phyloP scores from a whole-genome alignment of 345 rosid species.

The Camelina neglecta region DNA sequence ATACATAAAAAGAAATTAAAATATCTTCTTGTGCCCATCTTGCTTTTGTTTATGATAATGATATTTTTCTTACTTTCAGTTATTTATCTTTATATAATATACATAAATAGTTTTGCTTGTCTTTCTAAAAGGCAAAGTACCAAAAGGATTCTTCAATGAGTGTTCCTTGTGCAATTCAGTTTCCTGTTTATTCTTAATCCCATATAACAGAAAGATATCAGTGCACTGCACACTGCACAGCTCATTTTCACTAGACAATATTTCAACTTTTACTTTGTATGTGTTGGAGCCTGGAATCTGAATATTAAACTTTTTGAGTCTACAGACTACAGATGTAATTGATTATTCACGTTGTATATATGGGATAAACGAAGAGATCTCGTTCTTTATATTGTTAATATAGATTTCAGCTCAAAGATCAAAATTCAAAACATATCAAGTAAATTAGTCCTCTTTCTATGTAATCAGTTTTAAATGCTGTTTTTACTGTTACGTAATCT shows the following conservation, averaged over 20 bases:
- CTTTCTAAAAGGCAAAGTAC: slow-evolving; percentile 34
- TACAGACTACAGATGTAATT: no score
- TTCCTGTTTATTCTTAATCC: slow-evolving; percentile 19
- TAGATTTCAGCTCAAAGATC: neutral
- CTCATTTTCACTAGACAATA: neutral
- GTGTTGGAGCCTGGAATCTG: no score
- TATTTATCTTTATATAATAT: neutral
- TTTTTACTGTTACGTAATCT: neutral
- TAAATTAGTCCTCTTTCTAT: neutral
- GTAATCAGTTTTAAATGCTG: neutral
- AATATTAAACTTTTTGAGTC: no score
- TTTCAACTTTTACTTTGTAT: neutral
- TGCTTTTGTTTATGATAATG: slow-evolving; percentile 18
- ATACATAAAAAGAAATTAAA: neutral
- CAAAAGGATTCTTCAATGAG: slow-evolving; percentile 36
- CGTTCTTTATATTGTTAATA: neutral
- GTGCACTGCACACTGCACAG: neutral
- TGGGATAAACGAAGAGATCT: neutral
- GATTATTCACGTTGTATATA: neutral
- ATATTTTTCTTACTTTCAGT: slow-evolving; percentile 14
- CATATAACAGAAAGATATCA: neutral
- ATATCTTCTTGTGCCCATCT: slow-evolving; percentile 38
- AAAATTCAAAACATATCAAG: neutral
- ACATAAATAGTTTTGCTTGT: neutral
- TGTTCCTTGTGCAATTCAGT: slow-evolving; percentile 36